These are phyloP conservation scores for Chaetoscypha palmicola DNA, from an alignment of 2,329 filamentous ascomycete species.

Conservation along the genomic window DNA sequence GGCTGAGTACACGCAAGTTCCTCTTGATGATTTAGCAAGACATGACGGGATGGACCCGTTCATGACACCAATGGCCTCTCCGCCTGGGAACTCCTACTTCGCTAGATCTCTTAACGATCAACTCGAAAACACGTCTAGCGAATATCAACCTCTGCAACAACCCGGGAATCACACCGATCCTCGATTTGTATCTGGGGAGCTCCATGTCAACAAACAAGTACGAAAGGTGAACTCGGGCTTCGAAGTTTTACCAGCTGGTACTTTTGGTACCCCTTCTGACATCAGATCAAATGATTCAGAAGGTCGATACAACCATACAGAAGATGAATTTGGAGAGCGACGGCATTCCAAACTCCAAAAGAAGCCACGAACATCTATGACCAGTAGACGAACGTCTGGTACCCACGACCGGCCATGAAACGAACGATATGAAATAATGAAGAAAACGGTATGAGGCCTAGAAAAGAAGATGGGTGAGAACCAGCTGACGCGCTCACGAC, in stretches of 20 bases:
- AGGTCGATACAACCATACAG: conserved; percentile 9
- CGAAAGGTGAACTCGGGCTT: conserved; percentile 36
- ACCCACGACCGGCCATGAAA: conserved; percentile 12
- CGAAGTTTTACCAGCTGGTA: conserved; percentile 36
- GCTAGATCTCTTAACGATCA: not conserved
- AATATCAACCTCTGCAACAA: conserved; percentile 10
- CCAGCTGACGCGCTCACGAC: too few relatives aligned
- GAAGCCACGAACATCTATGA: conserved; percentile 29
- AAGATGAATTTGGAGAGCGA: conserved; percentile 21
- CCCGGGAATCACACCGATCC: conserved; percentile 13
- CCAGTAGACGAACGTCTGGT: conserved; percentile 10
- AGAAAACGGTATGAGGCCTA: too few relatives aligned
- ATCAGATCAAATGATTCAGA: conserved; percentile 10
- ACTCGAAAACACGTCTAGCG: not conserved
- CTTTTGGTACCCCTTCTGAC: conserved; percentile 25
- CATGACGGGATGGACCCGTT: conserved; percentile 20
- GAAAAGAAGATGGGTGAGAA: too few relatives aligned
- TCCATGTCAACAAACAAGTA: conserved; percentile 31
- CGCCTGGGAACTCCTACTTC: not conserved
- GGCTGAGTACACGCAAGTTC: conserved; percentile 21
- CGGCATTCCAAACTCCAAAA: conserved; percentile 37
- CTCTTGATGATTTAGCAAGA: conserved; percentile 12
- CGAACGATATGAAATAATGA: not conserved
- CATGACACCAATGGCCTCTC: conserved; percentile 10
- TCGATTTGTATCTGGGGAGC: conserved; percentile 33